Evolutionary conservation across 805 yeast species (phyloP).

Genomic region (Wickerhamiella sergipiensis): DNA sequence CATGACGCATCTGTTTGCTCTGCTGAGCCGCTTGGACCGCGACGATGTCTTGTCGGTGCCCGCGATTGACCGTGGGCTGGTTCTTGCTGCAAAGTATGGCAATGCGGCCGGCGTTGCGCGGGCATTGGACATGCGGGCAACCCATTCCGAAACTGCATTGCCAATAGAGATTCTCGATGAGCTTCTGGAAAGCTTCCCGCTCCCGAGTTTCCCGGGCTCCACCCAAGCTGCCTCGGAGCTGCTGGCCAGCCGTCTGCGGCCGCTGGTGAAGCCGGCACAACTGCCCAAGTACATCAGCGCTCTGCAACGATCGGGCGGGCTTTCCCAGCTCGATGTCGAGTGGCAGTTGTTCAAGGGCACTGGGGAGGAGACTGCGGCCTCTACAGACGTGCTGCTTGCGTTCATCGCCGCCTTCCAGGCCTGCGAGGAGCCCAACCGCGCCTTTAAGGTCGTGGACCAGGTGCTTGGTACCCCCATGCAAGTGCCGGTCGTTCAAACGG

Average conservation of each 20-base stretch:
- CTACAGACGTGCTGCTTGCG: slow-evolving; percentile 10
- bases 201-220: slow-evolving; percentile 8
- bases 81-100: slow-evolving; percentile 17
- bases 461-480: slow-evolving; percentile 9
- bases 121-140: slow-evolving; percentile 13
- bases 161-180: slow-evolving; percentile 8
- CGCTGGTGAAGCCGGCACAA: background rate
- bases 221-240: background rate
- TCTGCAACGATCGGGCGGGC: slow-evolving; percentile 14
- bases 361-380: background rate
- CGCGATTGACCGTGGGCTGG: slow-evolving; percentile 3
- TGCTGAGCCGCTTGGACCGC: slow-evolving; percentile 4
- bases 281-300: slow-evolving; percentile 17
- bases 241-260: slow-evolving; percentile 1
- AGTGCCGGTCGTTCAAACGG: slow-evolving; percentile 2
- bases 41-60: background rate
- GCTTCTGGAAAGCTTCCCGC: slow-evolving; percentile 18
- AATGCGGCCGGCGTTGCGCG: slow-evolving; percentile 18
- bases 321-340: slow-evolving; percentile 14
- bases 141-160: slow-evolving; percentile 1
- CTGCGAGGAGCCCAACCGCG: slow-evolving; percentile 7
- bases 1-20: slow-evolving; percentile 5
- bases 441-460: slow-evolving; percentile 8
- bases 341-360: slow-evolving; percentile 9
- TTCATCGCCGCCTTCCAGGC: slow-evolving; percentile 16